Base-by-base conservation (phyloP, 306 rosid genomes). In the Rubus parviflorus region DNA sequence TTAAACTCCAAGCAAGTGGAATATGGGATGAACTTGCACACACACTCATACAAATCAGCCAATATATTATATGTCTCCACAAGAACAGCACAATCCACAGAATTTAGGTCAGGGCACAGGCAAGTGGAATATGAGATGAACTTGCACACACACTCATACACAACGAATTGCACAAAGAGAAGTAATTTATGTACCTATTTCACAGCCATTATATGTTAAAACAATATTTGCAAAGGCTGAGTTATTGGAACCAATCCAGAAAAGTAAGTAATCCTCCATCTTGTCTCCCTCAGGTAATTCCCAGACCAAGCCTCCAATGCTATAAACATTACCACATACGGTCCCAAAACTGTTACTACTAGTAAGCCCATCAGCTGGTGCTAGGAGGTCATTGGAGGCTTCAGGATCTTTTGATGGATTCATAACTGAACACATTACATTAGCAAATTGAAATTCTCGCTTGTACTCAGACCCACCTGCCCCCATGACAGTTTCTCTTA, bases 191-290 rank as follows among this genome's bases (percentile, higher is more conserved):
- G 56, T 84, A 94, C 97, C 97, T 94, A 90, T 94, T 81, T 92
- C 96, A 82, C 96, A 92, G 61, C 86, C 78, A 86, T 92, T 90
- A 81, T 89, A 90, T 46, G 97, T 92, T 64, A 94, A 87, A 74
- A 92, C 96, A 68, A 86, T 86, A 88, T 86, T 92, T 43, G 93
- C 89, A 76, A 94, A 94, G 77, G 97, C 96, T 12, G 98, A 83
- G 86, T 89, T 89, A 66, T 90, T 91, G 48, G 70, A 81, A 70
- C 98, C 97, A 61, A 94, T 94, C 97, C 97, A 94, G 79, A 92
- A 88, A 71, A 94, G 82, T 75, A 78, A 73, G 88, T 82, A 88
- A 70, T 90, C 93, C 68, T 92, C 94, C 89, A 94, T 85, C 81
- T 81, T 86, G 76, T 74, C 81, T 73, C 89, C 96, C 62, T 85